These are phyloP conservation scores for Musa balbisiana DNA, from an alignment of 202 grass and related monocot genomes.

Conservation along the genomic window DNA sequence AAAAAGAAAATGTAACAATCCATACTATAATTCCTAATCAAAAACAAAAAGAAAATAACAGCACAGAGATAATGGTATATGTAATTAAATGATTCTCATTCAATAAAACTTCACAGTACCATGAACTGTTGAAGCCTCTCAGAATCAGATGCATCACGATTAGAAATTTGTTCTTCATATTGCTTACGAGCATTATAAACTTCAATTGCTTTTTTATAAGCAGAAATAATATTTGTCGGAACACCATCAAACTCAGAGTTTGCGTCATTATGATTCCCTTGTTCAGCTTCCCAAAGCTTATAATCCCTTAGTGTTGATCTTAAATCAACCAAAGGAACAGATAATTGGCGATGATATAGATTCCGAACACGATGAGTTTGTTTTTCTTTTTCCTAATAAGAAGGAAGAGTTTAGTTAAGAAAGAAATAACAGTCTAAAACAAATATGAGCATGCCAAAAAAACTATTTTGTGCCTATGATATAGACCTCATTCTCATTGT, in stretches of 20 bases:
- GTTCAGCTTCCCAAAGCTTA: constrained; percentile 87
- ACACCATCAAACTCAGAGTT: constrained; percentile 53
- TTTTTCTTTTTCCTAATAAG: constrained; percentile 54
- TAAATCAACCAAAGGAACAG: constrained; percentile 70
- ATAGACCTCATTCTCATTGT: constrained; percentile 39
- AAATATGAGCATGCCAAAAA: neutral
- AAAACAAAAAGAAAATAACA: neutral
- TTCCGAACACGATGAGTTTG: constrained; percentile 57
- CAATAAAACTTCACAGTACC: constrained; percentile 31
- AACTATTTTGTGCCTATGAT: neutral
- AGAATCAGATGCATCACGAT: constrained; percentile 36
- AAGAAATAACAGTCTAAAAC: constrained; percentile 1
- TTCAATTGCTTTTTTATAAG: constrained; percentile 64
- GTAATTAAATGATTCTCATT: neutral
- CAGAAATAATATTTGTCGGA: constrained; percentile 52
- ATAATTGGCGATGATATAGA: constrained; percentile 80
- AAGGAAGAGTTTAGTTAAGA: constrained; percentile 1
- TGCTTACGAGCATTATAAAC: constrained; percentile 69
- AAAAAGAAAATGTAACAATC: neutral
- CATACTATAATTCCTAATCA: too few relatives aligned
- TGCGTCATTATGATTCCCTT: constrained; percentile 66
- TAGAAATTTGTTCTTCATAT: constrained; percentile 64
- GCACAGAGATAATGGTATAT: constrained; percentile 3
- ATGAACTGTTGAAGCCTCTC: constrained; percentile 63
- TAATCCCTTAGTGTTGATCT: constrained; percentile 55